Evolutionary conservation across 2,329 filamentous ascomycete species (phyloP), one percentile per base, ranked within the genome.

Genomic region (Xylariales sp.): DNA sequence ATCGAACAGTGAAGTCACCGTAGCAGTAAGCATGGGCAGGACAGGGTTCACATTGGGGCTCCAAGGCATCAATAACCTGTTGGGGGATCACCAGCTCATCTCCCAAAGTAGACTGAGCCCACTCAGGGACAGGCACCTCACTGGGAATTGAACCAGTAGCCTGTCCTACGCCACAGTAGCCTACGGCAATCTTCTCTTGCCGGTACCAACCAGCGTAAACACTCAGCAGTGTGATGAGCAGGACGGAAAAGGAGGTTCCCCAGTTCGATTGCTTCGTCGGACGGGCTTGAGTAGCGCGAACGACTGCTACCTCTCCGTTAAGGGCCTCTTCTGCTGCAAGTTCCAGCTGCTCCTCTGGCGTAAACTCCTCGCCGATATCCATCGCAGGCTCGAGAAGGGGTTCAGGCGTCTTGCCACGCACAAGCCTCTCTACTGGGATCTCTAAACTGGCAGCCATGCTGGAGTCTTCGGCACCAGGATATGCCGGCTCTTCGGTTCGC

Each of bases 161-260:
- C 37, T 82, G 78, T 17, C 85, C 93, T 37, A 95, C 76, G 11
- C 90, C 89, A 57, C 93, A 98, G 57, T 95, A 98, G 23, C 94
- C 93, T 15, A 97, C 88, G 13, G 88, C 85, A n/a, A 95, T 70
- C 71, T 97, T 97, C 63, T 98, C 93, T 57, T 95, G 88, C 33
- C 91, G 76, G 68, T 90, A 98, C 77, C 90, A 93, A 7, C 78
- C 78, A 20, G 74, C 84, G 46, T 95, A 88, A 1, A 83, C 80
- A 21, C 76, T 76, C 6, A 93, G 60, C 8, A 93, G 63, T 0
- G 84, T 81, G 15, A 85, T 57, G 4, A 91, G 58, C 3, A 96
- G 69, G 5, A 89, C 77, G 58, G 80, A 79, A 3, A 91, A 70
- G 13, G 88, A 83, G 1, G 78, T 78, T 41, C 76, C 76, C 21